Base-by-base conservation (phyloP, 306 rosid genomes). In the Carpinus fangiana region DNA sequence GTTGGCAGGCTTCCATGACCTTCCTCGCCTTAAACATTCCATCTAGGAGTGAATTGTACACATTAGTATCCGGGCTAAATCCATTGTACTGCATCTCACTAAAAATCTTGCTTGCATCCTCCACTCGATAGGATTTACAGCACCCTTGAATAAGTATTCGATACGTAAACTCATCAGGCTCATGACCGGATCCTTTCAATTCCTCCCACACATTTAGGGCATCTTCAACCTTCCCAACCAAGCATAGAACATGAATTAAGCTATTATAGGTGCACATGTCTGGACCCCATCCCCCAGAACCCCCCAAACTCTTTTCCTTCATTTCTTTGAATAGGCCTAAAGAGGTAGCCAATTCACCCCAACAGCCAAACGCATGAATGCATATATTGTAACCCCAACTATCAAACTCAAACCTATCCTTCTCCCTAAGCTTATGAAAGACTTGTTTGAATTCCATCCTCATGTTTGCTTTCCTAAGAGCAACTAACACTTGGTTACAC, bases 251-350 rank as follows among this genome's bases (percentile, higher is more conserved):
- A 16, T 82, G 82, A 61, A 94, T 76, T 74, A 94, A 85, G 54
- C 91, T 87, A 80, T 94, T 92, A 75, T 92, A 94, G 38, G 98
- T 92, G 83, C 89, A 80, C 80, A 90, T 81, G 87, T 92, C 97
- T 0, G 97, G 97, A 31, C 86, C 86, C 12, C 82, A 54, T 16
- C 85, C 87, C 48, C 55, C 77, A 48, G 79, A 80, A 75, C 50
- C 78, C 64, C 55, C 78, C 65, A 73, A 73, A 14, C 72, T 84
- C 70, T 78, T 83, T 45, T 73, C 78, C 83, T 88, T 90, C 97
- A 92, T 92, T 86, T 90, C 92, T 59, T 81, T 88, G 76, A 82
- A 91, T 17, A 92, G 89, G 20, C 66, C 76, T 17, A 94, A 72
- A 43, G 89, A 85, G 80, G 90, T 80, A 74, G 68, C 86, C 85